phyloP scores from a whole-genome alignment of 2,329 filamentous ascomycete species.

The Xylariomycetidae sp. region DNA sequence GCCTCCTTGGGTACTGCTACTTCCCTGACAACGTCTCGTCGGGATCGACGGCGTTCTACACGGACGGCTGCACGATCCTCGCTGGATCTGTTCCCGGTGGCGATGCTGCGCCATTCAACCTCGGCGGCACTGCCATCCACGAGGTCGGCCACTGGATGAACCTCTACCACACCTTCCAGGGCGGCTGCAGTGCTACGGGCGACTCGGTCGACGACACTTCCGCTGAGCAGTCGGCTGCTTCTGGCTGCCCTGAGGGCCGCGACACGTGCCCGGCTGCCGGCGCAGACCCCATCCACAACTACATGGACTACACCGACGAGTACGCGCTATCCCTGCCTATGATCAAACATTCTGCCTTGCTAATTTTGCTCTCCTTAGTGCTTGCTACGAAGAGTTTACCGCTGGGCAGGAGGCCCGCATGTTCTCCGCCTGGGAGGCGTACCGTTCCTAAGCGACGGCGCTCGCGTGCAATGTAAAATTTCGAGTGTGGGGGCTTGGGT shows the following conservation, averaged over 20 bases:
- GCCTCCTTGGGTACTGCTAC: conserved; percentile 42
- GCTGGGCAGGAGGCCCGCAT: conserved; percentile 36
- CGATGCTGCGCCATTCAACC: conserved; percentile 22
- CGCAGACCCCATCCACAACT: conserved; percentile 31
- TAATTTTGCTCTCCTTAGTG: conserved; percentile 24
- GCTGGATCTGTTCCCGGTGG: conserved; percentile 22
- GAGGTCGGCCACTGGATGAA: conserved; percentile 38
- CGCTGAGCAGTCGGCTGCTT: conserved; percentile 29
- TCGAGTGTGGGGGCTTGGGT: too few relatives aligned
- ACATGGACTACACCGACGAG: conserved; percentile 38
- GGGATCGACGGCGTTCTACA: conserved; percentile 29
- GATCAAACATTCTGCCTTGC: conserved; percentile 7
- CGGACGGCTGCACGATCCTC: conserved; percentile 29
- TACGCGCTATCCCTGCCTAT: conserved; percentile 16
- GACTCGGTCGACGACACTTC: conserved; percentile 37
- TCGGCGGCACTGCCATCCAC: conserved; percentile 33
- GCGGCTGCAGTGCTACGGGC: conserved; percentile 33
- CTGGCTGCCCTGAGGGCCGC: conserved; percentile 32
- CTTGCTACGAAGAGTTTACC: conserved; percentile 42
- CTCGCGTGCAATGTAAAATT: too few relatives aligned
- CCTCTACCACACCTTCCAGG: conserved; percentile 39
- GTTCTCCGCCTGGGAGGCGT: conserved; percentile 32
- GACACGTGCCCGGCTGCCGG: conserved; percentile 28
- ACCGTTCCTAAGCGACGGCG: too few relatives aligned
- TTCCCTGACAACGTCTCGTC: conserved; percentile 33